phyloP scores from a whole-genome alignment of 768 basidiomycete species.

The Termitomyces sp. region DNA sequence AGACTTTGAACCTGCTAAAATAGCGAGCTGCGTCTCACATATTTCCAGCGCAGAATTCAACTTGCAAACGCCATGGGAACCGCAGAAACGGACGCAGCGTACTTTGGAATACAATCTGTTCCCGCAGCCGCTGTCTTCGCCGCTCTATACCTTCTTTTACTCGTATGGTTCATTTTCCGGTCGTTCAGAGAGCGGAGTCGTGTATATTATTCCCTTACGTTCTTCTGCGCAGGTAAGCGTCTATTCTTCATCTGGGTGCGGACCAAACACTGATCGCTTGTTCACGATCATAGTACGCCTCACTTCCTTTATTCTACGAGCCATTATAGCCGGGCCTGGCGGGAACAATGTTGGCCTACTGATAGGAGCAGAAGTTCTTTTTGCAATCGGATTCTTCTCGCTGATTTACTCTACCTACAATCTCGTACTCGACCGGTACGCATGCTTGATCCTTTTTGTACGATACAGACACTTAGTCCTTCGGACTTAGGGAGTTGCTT shows the following conservation, averaged over 20 bases:
- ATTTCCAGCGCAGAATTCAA: not conserved
- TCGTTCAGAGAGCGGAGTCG: slow-evolving; percentile 16
- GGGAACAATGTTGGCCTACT: slow-evolving; percentile 20
- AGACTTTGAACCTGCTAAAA: not conserved
- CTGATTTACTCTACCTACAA: slow-evolving; percentile 26
- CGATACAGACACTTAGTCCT: not conserved
- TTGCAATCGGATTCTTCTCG: slow-evolving; percentile 27
- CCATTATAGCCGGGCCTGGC: slow-evolving; percentile 17
- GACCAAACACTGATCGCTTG: no score
- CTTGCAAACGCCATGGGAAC: not conserved
- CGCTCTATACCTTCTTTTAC: slow-evolving; percentile 19
- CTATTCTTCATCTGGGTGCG: not conserved
- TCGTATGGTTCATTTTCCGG: slow-evolving; percentile 16
- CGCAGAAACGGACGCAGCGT: not conserved
- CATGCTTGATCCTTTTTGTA: not conserved
- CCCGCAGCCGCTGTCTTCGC: slow-evolving; percentile 21
- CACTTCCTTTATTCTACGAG: slow-evolving; percentile 23
- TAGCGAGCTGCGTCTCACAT: not conserved
- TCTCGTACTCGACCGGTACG: slow-evolving; percentile 27
- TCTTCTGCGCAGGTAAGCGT: slow-evolving; percentile 23
- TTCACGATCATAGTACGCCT: slow-evolving; percentile 18
- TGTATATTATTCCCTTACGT: slow-evolving; percentile 18
- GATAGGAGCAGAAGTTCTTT: slow-evolving; percentile 23
- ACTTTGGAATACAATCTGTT: slow-evolving; percentile 14
- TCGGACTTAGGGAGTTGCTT: not conserved